Base-by-base conservation (phyloP, 2,329 filamentous ascomycete species). In the Pseudocercospora macadamiae region DNA sequence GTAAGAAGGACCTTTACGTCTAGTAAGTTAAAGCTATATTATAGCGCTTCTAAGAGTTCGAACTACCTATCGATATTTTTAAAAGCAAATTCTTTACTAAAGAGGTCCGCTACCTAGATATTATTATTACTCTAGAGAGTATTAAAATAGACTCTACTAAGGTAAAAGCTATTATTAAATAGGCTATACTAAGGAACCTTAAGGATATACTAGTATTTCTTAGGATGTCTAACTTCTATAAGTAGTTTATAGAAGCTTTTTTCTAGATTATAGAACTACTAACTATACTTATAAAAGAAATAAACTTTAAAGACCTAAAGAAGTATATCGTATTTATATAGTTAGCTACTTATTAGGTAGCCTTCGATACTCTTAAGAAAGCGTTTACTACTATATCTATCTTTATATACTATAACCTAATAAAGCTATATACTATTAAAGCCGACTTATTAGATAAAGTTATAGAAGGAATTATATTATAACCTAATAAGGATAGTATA, bases 181-280 rank as follows among this genome's bases (percentile, higher is more conserved):
- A 49, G 55, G 28, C 21, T 1, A 34, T 5, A 3, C 42, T 18
- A 9, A 2, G 4, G 0, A 52, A 14, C 14, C 1, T 52, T 37
- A 52, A 47, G 18, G 55, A 57, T 6, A 18, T 57, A 7, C 26
- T 28, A 16, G 36, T 14, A 2, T 57, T 57, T 18, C n/a, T 57
- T 1, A 18, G 55, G 1, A 30, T 57, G 9, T 8, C 28, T n/a
- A n/a, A n/a, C n/a, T n/a, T n/a, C n/a, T n/a, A n/a, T n/a, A n/a
- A n/a, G n/a, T n/a, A n/a, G n/a, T 37, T 36, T 36, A 28, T 55
- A 48, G 30, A 48, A 49, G 4, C 2, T 28, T 21, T 18, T 28
- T 7, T 53, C 37, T 28, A 34, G 3, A 34, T 57, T 14, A 26
- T 21, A 14, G 21, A 28, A 36, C 39, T 8, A 1, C 5, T 55